Evolutionary conservation across 2,329 filamentous ascomycete species (phyloP), one percentile per base, ranked within the genome.

Genomic region (Fusarium sp.): DNA sequence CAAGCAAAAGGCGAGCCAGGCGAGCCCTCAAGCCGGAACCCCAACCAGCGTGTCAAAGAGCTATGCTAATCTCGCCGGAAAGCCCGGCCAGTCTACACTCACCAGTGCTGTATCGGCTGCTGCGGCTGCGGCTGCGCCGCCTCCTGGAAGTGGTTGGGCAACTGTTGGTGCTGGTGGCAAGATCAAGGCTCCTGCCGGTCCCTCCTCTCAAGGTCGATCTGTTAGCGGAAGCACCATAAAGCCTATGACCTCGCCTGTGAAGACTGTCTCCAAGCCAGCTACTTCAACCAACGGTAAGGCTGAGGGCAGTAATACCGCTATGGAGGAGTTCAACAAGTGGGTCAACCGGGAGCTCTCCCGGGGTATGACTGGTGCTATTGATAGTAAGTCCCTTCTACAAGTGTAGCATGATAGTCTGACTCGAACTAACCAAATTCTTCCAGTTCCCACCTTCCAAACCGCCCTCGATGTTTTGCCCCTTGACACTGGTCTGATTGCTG

Each of bases 241-340:
- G 79, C 77, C 78, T 10, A 68, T 84, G 7, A 78, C 85, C n/a
- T 79, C 83, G 37, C 75, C 80, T 6, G 75, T 86, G 41, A 90
- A 91, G 81, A 84, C 88, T 7, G 81, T 84, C 2, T 70, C 78
- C 11, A 87, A 89, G 70, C 80, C 86, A 11, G 81, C 84, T n/a
- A 84, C 80, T 50, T 81, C 84, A 6, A 82, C 83, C 11, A 82
- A 69, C 42, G 69, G 83, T 62, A 85, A 82, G 49, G 78, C 81
- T 23, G 80, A 80, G 23, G 76, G 79, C 15, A 76, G 74, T 37
- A 82, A 77, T 53, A 74, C 59, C 78, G 95, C 96, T 6, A 90
- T 93, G 80, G 95, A 97, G 42, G 96, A 98, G 81, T 97, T 99
- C 81, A 91, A 90, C 78, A 98, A 97, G 81, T 99, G 96, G 96